Evolutionary conservation across 371 early-diverging fungal genomes (phyloP), one percentile per base, ranked within the genome.

Genomic region (Mortierella sp.): DNA sequence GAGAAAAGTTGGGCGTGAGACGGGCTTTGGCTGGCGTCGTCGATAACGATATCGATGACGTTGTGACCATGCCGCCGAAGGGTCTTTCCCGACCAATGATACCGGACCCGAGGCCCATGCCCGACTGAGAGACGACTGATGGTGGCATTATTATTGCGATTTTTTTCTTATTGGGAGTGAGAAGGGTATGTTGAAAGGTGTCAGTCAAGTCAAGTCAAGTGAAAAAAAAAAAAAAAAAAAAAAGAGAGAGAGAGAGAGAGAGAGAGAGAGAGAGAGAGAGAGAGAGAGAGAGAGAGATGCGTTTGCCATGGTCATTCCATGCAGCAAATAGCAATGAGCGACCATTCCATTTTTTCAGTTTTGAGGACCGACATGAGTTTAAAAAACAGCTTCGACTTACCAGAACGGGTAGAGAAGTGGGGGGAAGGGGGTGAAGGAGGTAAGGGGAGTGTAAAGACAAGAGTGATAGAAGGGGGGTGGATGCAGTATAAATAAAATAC

Each of bases 1-100:
- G 61, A 2, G 61, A 31, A 61, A 61, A 1, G 58, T 24, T 50
- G 22, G 50, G 10, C 50, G 24, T 3, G 14, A 50, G n/a, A 22
- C 47, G 19, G 50, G 1, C 22, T n/a, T n/a, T n/a, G 22, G 8
- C 48, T n/a, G 48, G 8, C 6, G n/a, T n/a, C n/a, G n/a, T n/a
- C n/a, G n/a, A n/a, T n/a, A 13, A 48, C 48, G 48, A 26, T 13
- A 31, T 14, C 31, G 55, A 55, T 9, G 29, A 29, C 16, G 52
- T 26, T 26, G 29, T 11, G 4, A 31, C 55, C 55, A 55, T 55
- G 16, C 55, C 58, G 34, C 52, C 52, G 11, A 19, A 39, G n/a
- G 11, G 45, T n/a, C 74, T 61, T 73, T 71, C 64, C 73, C 77
- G 66, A 68, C 47, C 65, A 66, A 68, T 72, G 61, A 61, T 61